Evolutionary conservation across 805 yeast species (phyloP).

Genomic region (Hanseniaspora thailandica): DNA sequence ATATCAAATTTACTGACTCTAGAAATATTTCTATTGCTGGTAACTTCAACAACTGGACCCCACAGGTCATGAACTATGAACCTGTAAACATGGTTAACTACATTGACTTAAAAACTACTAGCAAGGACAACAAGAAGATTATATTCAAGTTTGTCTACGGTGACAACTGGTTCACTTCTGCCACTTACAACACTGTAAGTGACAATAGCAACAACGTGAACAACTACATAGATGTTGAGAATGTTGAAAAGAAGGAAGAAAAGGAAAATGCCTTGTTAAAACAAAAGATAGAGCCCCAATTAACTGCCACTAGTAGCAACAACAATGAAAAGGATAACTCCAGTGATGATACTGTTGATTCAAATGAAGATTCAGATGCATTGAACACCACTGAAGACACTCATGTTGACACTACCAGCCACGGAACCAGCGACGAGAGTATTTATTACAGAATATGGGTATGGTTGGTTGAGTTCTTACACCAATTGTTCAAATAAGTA

Average conservation of each 20-base stretch:
- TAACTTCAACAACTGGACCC: constrained; percentile 14
- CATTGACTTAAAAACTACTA: neutral
- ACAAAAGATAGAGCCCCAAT: too few relatives aligned
- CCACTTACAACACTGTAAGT: neutral
- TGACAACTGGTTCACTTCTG: constrained; percentile 1
- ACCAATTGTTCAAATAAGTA: neutral
- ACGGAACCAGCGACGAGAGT: constrained; percentile 4
- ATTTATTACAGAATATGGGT: neutral
- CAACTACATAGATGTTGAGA: neutral
- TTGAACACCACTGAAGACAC: neutral
- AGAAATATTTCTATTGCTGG: constrained; percentile 12
- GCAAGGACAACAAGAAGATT: neutral
- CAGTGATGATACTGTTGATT: neutral
- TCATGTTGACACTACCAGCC: constrained; percentile 1
- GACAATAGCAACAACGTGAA: constrained; percentile 1
- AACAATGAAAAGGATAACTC: neutral
- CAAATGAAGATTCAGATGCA: neutral
- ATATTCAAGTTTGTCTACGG: constrained; percentile 2
- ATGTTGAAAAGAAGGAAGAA: too few relatives aligned
- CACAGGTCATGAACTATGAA: constrained; percentile 6
- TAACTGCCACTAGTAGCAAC: too few relatives aligned
- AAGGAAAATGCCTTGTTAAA: too few relatives aligned
- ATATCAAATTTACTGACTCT: neutral
- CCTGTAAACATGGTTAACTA: neutral
- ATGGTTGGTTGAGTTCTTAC: constrained; percentile 1